Evolutionary conservation across 345 rosid species (phyloP).

Genomic region (Gossypium arboreum): DNA sequence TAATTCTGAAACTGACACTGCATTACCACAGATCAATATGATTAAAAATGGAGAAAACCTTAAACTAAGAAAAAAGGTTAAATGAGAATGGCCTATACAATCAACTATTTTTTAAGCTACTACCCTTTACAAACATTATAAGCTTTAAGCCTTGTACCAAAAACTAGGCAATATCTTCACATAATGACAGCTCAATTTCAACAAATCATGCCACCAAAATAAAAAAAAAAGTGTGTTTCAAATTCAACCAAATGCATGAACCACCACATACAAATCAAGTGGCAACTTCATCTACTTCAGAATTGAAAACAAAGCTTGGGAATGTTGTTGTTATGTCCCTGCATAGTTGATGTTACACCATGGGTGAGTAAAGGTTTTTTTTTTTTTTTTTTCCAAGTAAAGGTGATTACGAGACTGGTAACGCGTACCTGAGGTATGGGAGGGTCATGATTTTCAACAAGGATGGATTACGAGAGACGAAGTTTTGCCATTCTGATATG

Average conservation of each 20-base stretch:
- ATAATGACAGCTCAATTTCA: not conserved
- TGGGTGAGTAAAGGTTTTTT: not conserved
- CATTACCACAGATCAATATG: not conserved
- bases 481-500: constrained; percentile 73
- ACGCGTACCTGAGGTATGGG: constrained; percentile 74
- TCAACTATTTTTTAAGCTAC: not conserved
- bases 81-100: not conserved
- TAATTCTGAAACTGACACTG: not conserved
- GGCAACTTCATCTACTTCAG: constrained; percentile 89
- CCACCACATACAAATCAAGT: constrained; percentile 28
- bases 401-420: not conserved
- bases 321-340: constrained; percentile 96
- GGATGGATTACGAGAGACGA: constrained; percentile 81
- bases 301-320: constrained; percentile 90
- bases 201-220: not conserved
- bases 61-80: not conserved
- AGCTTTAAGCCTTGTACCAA: not conserved
- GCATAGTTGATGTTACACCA: constrained; percentile 18
- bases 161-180: constrained; percentile 4
- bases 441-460: constrained; percentile 90
- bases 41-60: not conserved
- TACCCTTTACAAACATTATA: not conserved
- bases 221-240: not conserved
- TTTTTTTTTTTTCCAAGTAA: too few species aligned
- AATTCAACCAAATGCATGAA: constrained; percentile 4